A percentile compares a stretch with the other conserved stretches of the same genome.
Conservation (phyloP, 139 green algal species). For the Chlamydomonas incerta region DNA sequence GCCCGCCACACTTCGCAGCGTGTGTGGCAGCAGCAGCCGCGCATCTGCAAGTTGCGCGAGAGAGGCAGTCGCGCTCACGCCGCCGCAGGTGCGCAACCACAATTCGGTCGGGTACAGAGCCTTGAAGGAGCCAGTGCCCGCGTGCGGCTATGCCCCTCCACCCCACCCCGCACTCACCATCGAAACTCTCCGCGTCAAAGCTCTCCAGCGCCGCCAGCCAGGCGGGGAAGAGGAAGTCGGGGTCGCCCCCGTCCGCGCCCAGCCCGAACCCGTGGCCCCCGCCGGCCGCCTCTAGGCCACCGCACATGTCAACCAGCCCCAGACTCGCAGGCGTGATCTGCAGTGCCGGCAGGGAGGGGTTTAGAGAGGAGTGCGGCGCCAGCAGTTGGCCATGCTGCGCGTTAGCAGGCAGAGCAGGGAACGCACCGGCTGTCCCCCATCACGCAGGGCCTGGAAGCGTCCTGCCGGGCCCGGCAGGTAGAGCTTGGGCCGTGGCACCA, state of each 20-base stretch:
- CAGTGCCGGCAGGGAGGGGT: too few relatives aligned
- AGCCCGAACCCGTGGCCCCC: neutral
- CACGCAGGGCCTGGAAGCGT: constrained; percentile 13
- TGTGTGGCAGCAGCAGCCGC: constrained; percentile 33
- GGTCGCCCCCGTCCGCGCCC: neutral
- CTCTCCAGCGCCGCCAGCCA: constrained; percentile 24
- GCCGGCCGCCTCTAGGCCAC: neutral
- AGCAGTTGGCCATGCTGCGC: too few relatives aligned
- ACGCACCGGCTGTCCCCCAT: constrained; percentile 15
- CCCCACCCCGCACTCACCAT: constrained; percentile 15
- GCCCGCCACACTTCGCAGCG: neutral
- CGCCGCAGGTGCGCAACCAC: too few relatives aligned
- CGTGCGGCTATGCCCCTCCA: too few relatives aligned
- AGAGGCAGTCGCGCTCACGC: too few relatives aligned
- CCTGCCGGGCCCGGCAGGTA: constrained; percentile 29
- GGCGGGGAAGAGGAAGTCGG: constrained; percentile 20
- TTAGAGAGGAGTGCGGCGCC: too few relatives aligned
- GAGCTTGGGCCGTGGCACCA: neutral
- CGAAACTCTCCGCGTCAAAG: constrained; percentile 24
- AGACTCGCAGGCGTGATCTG: constrained; percentile 23
- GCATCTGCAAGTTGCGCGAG: neutral
- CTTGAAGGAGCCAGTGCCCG: too few relatives aligned
- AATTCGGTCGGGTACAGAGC: too few relatives aligned
- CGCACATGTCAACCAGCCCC: neutral
- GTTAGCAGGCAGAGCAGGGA: neutral